Percentiles rank a stretch among this genome's conserved stretches.
Conservation (phyloP, 139 green algal genomes). For the Coelastrella sp. region DNA sequence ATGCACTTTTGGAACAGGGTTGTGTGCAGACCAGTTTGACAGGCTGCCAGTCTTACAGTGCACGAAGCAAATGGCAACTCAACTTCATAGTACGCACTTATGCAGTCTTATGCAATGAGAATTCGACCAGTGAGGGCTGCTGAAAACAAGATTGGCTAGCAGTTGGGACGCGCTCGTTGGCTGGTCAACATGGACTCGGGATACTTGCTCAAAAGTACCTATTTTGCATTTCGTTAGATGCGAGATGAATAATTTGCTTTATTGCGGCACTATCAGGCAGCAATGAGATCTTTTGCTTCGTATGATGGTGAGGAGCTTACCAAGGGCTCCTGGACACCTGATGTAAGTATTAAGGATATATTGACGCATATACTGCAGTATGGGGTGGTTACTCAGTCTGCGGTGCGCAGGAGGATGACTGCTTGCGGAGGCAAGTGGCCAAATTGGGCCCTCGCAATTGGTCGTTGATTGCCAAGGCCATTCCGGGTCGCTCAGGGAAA, state of each 20-base stretch:
- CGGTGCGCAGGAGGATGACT: conserved; percentile 74
- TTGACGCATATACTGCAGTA: background rate
- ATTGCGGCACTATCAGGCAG: background rate
- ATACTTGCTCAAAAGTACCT: background rate
- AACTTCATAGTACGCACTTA: too few relatives aligned
- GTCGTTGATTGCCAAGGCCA: conserved; percentile 66
- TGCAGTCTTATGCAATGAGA: too few relatives aligned
- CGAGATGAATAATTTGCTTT: background rate
- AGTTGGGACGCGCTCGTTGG: conserved; percentile 6
- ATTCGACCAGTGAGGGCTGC: background rate
- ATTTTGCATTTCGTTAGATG: background rate
- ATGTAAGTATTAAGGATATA: background rate
- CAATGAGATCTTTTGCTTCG: background rate
- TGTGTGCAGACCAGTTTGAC: too few relatives aligned
- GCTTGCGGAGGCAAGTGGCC: conserved; percentile 65
- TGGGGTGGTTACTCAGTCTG: background rate
- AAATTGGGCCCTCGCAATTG: conserved; percentile 78
- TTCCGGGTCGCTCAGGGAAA: conserved; percentile 72
- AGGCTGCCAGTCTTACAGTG: too few relatives aligned
- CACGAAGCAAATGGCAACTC: too few relatives aligned
- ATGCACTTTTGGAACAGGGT: too few relatives aligned
- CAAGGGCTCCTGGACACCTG: conserved; percentile 45
- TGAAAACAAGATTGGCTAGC: background rate
- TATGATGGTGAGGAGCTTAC: conserved; percentile 40
- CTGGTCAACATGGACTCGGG: background rate